These are phyloP conservation scores for Hanseniaspora thailandica DNA, from an alignment of 805 yeast species.

Conservation along the genomic window DNA sequence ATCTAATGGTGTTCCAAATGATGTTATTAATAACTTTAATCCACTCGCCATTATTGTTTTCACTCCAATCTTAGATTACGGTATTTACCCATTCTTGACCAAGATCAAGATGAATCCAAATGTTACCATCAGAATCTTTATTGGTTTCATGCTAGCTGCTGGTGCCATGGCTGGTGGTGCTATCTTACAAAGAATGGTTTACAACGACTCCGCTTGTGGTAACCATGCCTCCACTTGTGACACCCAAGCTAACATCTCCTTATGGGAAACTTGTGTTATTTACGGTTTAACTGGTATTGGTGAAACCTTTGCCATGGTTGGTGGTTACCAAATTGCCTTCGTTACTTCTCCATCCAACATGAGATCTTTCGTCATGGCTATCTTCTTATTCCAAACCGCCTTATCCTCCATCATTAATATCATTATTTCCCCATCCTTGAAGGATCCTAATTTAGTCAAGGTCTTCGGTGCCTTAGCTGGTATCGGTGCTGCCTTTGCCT, in stretches of 20 bases:
- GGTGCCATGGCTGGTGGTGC: constrained; percentile 66
- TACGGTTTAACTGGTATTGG: constrained; percentile 62
- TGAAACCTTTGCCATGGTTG: constrained; percentile 68
- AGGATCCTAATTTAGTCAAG: constrained; percentile 34
- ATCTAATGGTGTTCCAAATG: constrained; percentile 60
- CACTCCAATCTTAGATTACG: constrained; percentile 57
- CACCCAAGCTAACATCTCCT: constrained; percentile 23
- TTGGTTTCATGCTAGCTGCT: constrained; percentile 57
- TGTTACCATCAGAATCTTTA: constrained; percentile 52
- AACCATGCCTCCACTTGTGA: constrained; percentile 47
- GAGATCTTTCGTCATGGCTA: constrained; percentile 37
- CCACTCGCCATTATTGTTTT: constrained; percentile 64
- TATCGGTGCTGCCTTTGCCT: constrained; percentile 28
- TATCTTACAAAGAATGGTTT: constrained; percentile 58
- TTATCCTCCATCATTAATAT: constrained; percentile 48
- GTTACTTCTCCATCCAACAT: constrained; percentile 61
- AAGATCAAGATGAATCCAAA: constrained; percentile 49
- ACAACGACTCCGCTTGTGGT: constrained; percentile 63
- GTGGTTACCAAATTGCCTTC: constrained; percentile 76
- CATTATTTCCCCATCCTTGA: constrained; percentile 33
- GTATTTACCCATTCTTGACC: constrained; percentile 40
- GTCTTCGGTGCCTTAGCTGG: constrained; percentile 34
- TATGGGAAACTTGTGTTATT: constrained; percentile 34
- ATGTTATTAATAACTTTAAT: constrained; percentile 63
- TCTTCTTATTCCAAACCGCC: constrained; percentile 61